Evolutionary conservation across 352 stramenopile species (phyloP), one percentile per base, ranked within the genome.

Genomic region (Phytophthora kernoviae): DNA sequence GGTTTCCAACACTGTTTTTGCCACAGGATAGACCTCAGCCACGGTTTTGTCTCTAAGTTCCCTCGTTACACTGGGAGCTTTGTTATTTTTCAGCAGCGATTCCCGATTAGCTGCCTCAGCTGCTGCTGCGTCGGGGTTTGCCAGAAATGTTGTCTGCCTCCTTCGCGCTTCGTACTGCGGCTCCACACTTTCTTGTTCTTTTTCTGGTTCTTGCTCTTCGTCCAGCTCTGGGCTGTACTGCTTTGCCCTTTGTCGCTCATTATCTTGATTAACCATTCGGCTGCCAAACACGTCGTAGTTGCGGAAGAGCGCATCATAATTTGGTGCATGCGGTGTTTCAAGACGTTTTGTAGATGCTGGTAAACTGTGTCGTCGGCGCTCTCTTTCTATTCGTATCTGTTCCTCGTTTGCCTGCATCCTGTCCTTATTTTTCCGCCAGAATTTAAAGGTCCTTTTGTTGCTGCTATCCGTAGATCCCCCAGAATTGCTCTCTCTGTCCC

Each of bases 271-370:
- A 26, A 57, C 57, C 37, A 58, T 60, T 20, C 44, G 32, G 39
- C 47, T 54, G 17, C 56, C 47, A 30, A 56, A 49, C 22, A 73
- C 55, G 5, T 65, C 62, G 27, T 70, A 73, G 37, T 75, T 67
- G 15, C 63, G 65, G 24, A 84, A 65, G 0, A 84, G 42, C 17
- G 46, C 67, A 17, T 81, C 75, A 58, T 84, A 84, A 42, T 84
- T 84, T 40, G 73, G 77, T 3, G 33, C 51, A 5, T 67, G 22
- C 14, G 11, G 12, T 42, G 24, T 46, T 37, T 8, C 49, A 47
- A 18, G 22, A 18, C 48, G 58, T 36, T 17, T 51, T 49, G 57
- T 49, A 15, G 34, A 47, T 22, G 44, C 54, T 15, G 60, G 49
- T 34, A 52, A 34, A 12, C 56, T 66, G 17, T 57, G 46, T 32